Percentiles rank a stretch among this genome's conserved stretches.
Evolutionary conservation across 805 yeast genomes (phyloP).

Genomic region (Zygosaccharomyces bailii): DNA sequence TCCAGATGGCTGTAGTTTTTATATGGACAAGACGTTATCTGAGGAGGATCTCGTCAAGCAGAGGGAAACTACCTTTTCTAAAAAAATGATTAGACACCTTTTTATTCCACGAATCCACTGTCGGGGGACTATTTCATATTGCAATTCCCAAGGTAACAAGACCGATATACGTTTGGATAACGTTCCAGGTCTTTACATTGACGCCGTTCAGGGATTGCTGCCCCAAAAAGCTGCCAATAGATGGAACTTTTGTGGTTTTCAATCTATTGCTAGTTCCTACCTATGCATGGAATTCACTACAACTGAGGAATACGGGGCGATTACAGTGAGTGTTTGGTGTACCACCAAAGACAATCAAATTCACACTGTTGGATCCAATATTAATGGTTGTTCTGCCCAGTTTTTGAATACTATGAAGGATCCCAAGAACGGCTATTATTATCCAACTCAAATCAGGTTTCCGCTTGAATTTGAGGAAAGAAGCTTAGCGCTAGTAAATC

Average conservation of each 20-base stretch:
- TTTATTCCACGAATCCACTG: constrained; percentile 77
- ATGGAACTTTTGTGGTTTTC: constrained; percentile 84
- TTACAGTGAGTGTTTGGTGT: constrained; percentile 30
- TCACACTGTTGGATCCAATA: constrained; percentile 45
- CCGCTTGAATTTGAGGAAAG: constrained; percentile 42
- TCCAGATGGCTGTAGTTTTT: constrained; percentile 66
- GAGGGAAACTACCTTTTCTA: constrained; percentile 68
- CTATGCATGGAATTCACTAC: constrained; percentile 85
- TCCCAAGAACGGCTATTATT: constrained; percentile 71
- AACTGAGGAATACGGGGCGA: constrained; percentile 62
- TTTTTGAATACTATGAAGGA: constrained; percentile 41
- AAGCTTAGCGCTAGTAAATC: constrained; percentile 59
- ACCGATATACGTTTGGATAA: constrained; percentile 31
- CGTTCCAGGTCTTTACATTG: constrained; percentile 59
- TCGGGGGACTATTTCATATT: constrained; percentile 49
- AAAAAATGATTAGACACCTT: constrained; percentile 54
- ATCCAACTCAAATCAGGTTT: constrained; percentile 48
- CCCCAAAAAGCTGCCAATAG: constrained; percentile 88
- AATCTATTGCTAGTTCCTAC: constrained; percentile 59
- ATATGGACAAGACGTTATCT: constrained; percentile 48
- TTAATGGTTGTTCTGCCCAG: constrained; percentile 50
- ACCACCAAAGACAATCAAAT: constrained; percentile 55
- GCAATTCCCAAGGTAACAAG: constrained; percentile 9
- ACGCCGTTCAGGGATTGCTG: constrained; percentile 88
- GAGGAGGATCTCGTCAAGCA: constrained; percentile 9